Percentiles rank a stretch among this genome's conserved stretches.
These are phyloP conservation scores for Gossypium mustelinum DNA, from an alignment of 345 rosid genomes.

Conservation along the genomic window DNA sequence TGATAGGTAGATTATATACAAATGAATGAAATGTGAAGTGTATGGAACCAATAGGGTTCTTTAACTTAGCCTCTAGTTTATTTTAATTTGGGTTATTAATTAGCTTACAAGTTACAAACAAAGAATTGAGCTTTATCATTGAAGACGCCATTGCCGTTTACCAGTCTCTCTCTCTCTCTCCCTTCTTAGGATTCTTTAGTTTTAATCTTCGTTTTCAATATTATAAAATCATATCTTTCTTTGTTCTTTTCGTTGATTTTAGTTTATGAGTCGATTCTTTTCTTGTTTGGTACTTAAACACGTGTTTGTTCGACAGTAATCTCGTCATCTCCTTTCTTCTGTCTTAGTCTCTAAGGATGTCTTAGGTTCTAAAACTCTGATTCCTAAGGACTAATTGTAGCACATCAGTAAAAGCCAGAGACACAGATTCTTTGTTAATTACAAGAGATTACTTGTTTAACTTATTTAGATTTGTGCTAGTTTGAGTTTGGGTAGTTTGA, in stretches of 20 bases:
- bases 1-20: neutral
- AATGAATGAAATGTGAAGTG: neutral
- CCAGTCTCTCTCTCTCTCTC: neutral
- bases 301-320: no score
- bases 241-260: neutral
- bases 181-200: neutral
- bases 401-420: neutral
- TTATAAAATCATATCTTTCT: neutral
- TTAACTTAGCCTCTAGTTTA: neutral
- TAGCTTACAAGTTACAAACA: neutral
- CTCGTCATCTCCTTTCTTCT: no score
- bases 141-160: slow-evolving; percentile 1
- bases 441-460: no score
- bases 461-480: no score
- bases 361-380: neutral
- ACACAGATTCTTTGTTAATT: neutral
- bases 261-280: neutral
- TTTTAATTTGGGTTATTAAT: neutral
- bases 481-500: no score
- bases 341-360: neutral
- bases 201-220: neutral
- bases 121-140: neutral
- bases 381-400: neutral
- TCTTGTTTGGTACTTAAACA: neutral
- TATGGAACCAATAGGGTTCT: neutral